phyloP scores from a whole-genome alignment of 2,329 filamentous ascomycete genomes.

The Elsinoe perseae region DNA sequence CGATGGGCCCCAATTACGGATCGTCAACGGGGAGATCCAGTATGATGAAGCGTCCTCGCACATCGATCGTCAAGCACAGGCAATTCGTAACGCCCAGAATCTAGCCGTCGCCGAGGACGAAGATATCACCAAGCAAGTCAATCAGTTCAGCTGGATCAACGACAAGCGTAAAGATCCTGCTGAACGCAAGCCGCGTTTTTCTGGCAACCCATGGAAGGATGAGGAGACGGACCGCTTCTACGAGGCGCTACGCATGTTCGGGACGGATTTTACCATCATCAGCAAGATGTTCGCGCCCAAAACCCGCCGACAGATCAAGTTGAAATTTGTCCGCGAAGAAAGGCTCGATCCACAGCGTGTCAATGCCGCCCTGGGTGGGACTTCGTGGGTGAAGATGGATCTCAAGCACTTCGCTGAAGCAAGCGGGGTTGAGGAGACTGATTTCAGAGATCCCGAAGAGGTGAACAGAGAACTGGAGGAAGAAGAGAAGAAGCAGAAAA shows the following conservation, averaged over 20 bases:
- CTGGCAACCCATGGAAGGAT: constrained; percentile 58
- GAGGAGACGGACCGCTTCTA: constrained; percentile 69
- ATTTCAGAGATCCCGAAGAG: constrained; percentile 33
- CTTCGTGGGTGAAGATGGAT: constrained; percentile 33
- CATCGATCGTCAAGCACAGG: constrained; percentile 60
- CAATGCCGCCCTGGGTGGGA: constrained; percentile 51
- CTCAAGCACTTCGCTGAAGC: constrained; percentile 35
- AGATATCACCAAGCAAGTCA: constrained; percentile 66
- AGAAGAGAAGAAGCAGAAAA: constrained; percentile 26
- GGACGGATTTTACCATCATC: constrained; percentile 77
- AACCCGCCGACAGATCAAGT: constrained; percentile 66
- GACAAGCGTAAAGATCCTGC: constrained; percentile 43
- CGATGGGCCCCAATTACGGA: constrained; percentile 45
- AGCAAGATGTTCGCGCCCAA: constrained; percentile 65
- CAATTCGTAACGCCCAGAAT: constrained; percentile 44
- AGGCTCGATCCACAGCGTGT: constrained; percentile 56
- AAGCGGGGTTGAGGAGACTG: constrained; percentile 31
- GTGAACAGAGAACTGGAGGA: constrained; percentile 30
- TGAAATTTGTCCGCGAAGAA: constrained; percentile 78
- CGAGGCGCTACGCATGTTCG: constrained; percentile 64
- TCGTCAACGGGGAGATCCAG: constrained; percentile 64
- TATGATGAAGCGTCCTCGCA: constrained; percentile 60
- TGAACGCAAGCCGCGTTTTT: constrained; percentile 37
- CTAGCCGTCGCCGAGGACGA: constrained; percentile 56
- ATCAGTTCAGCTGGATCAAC: constrained; percentile 61